Percentiles rank a stretch among this genome's conserved stretches.
phyloP scores from a whole-genome alignment of 2,329 filamentous ascomycete genomes.

The Arthrobotrys megalospora region DNA sequence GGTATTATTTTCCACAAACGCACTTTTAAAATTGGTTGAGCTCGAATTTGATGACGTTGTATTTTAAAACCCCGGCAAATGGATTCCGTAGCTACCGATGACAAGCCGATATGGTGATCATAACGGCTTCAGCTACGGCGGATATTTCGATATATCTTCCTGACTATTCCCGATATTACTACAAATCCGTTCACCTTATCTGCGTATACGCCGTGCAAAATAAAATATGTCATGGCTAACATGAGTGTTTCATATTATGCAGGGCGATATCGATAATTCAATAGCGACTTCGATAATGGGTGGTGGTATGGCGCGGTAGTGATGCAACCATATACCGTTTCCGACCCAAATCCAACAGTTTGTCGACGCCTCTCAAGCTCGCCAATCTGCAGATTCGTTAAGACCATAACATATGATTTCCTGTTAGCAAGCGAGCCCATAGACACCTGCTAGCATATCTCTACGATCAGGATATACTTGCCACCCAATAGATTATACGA shows the following conservation, averaged over 20 bases:
- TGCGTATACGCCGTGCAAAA: conserved; percentile 7
- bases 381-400: conserved; percentile 28
- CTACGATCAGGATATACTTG: neutral
- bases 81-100: conserved; percentile 25
- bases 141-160: neutral
- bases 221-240: conserved; percentile 40
- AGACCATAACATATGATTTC: neutral
- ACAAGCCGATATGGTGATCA: conserved; percentile 21
- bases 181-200: conserved; percentile 13
- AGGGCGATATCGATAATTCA: conserved; percentile 40
- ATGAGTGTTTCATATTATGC: conserved; percentile 57
- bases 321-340: conserved; percentile 44
- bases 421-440: neutral
- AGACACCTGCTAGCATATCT: neutral
- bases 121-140: conserved; percentile 9
- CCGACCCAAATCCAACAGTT: conserved; percentile 33
- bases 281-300: conserved; percentile 42
- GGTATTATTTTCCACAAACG: conserved; percentile 28
- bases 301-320: conserved; percentile 37
- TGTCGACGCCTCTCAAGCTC: conserved; percentile 21
- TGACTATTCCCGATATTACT: conserved; percentile 25
- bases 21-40: conserved; percentile 26
- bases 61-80: conserved; percentile 27
- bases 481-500: neutral
- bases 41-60: conserved; percentile 22